These are phyloP conservation scores for Soucietia sequanensis DNA, from an alignment of 805 yeast genomes.

Conservation along the genomic window DNA sequence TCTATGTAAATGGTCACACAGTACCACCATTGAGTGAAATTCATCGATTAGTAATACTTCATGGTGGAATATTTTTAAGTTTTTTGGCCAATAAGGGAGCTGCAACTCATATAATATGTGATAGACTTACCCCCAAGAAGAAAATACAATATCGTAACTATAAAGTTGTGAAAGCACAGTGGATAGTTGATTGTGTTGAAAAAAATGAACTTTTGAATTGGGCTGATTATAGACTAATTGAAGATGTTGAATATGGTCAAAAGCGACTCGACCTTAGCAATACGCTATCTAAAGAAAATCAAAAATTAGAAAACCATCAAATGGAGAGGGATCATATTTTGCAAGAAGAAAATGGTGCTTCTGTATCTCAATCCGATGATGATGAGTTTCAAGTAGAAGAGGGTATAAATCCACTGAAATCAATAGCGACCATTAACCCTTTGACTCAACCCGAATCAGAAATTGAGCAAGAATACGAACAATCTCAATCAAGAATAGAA, in stretches of 20 bases:
- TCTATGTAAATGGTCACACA: constrained; percentile 90
- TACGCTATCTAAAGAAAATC: too few relatives aligned
- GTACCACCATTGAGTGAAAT: constrained; percentile 72
- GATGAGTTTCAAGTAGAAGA: not conserved
- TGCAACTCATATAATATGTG: constrained; percentile 85
- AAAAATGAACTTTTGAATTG: constrained; percentile 55
- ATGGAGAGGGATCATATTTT: not conserved
- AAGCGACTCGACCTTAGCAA: constrained; percentile 29
- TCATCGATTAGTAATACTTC: constrained; percentile 64
- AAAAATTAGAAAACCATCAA: too few relatives aligned
- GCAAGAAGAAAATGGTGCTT: not conserved
- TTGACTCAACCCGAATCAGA: constrained; percentile 2
- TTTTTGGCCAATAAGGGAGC: constrained; percentile 66
- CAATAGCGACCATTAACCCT: too few relatives aligned
- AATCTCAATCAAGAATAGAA: constrained; percentile 1
- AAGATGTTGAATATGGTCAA: constrained; percentile 56
- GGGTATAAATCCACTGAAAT: too few relatives aligned
- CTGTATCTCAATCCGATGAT: not conserved
- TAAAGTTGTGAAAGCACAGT: constrained; percentile 76
- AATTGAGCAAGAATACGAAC: not conserved
- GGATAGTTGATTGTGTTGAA: constrained; percentile 71
- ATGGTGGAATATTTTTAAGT: constrained; percentile 80
- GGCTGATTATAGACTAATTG: constrained; percentile 60
- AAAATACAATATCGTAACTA: constrained; percentile 59
- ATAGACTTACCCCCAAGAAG: constrained; percentile 75